Base-by-base conservation (phyloP, 2,329 filamentous ascomycete species). In the Alternaria triticimaculans region DNA sequence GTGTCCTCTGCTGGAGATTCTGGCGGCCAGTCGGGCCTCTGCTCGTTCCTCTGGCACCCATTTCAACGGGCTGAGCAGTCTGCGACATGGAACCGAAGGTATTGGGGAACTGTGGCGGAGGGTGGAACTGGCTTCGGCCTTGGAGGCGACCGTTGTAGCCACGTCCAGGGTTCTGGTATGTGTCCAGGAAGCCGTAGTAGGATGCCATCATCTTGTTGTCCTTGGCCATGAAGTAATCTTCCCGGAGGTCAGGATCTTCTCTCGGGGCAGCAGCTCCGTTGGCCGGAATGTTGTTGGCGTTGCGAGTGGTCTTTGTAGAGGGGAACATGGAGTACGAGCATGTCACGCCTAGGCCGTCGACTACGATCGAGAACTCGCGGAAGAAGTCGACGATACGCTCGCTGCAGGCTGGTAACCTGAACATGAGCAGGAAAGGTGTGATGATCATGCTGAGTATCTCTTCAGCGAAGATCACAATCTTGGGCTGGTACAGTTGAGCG, bases 161-260 rank as follows among this genome's bases (percentile, higher is more conserved):
- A 60, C 85, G 85, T 51, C 79, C 69, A 12, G 78, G 68, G 37
- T 62, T 78, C 60, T 63, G 82, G 70, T 99, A 99, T 71, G 97
- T 94, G 76, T 97, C 94, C 63, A 97, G 84, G 78, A 99, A 99
- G 3, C 94, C 94, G 74, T 96, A 94, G 77, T 97, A 96, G 0
- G 95, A 98, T 15, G 94, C 92, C n/a, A 96, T 90, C 93, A 99
- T 97, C 82, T 99, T 99, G 66, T 94, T 93, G 74, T 99, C 94
- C 76, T 97, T 97, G 10, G 94, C 93, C 21, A 93, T 90, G 76
- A 96, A 98, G 78, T 98, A 98, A 71, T 97, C 94, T 63, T 96
- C 92, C 11, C 96, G 89, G 10, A 94, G 87, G 76, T 78, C 78
- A 7, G 66, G 62, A 44, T 94, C 91, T n/a, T 85, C 67, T 72